A percentile compares a stretch with the other conserved stretches of the same genome.
phyloP scores from a whole-genome alignment of 257 asterid genomes.

The Lithospermum erythrorhizon region DNA sequence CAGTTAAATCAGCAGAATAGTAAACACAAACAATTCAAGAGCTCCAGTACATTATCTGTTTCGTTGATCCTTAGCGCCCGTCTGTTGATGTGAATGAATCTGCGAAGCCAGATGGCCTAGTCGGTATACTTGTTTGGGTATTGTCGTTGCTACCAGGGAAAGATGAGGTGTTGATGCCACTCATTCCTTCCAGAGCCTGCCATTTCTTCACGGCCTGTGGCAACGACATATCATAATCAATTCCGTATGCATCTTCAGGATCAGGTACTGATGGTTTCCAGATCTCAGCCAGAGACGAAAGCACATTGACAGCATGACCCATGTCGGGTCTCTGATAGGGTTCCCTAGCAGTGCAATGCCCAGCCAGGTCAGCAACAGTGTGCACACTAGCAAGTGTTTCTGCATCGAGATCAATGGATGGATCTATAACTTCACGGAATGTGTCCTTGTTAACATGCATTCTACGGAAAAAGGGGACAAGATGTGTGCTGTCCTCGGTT shows the following conservation, averaged over 20 bases:
- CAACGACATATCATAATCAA: conserved; percentile 61
- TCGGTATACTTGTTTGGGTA: too few relatives aligned
- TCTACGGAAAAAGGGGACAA: conserved; percentile 73
- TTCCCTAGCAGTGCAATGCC: too few relatives aligned
- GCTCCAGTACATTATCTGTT: too few relatives aligned
- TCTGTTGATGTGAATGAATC: conserved; percentile 23
- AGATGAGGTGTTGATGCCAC: neutral
- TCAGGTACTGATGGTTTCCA: conserved; percentile 37
- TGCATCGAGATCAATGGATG: conserved; percentile 44
- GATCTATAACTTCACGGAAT: conserved; percentile 46
- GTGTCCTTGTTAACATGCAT: conserved; percentile 45
- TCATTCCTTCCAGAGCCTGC: conserved; percentile 63
- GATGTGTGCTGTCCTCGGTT: conserved; percentile 57
- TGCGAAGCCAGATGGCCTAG: conserved; percentile 9
- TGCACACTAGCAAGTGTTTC: too few relatives aligned
- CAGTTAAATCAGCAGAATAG: too few relatives aligned
- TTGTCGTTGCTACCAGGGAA: too few relatives aligned
- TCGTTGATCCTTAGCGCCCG: too few relatives aligned
- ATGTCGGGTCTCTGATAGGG: too few relatives aligned
- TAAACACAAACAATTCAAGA: too few relatives aligned
- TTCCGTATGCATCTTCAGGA: conserved; percentile 54
- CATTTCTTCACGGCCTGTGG: conserved; percentile 81
- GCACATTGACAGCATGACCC: too few relatives aligned
- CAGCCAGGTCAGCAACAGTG: too few relatives aligned
- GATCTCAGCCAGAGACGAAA: too few relatives aligned